phyloP scores from a whole-genome alignment of 768 basidiomycete genomes.

The Xerocomus spinulosus region DNA sequence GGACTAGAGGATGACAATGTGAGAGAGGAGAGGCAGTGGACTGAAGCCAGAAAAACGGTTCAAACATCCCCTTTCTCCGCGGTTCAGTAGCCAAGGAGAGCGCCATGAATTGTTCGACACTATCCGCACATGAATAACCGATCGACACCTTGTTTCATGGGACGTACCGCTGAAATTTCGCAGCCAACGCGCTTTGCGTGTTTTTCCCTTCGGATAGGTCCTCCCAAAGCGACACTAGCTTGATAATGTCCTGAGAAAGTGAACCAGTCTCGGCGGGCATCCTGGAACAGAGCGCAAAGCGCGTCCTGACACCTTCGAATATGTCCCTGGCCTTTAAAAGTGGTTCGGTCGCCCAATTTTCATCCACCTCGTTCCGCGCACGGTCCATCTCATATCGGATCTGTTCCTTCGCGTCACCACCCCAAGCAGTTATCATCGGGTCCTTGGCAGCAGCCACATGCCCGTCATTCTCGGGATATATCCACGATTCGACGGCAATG shows the following conservation, averaged over 20 bases:
- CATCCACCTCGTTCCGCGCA: conserved; percentile 43
- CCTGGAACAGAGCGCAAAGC: conserved; percentile 50
- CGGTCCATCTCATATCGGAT: conserved; percentile 45
- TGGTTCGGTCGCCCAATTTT: conserved; percentile 39
- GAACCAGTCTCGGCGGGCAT: conserved; percentile 35
- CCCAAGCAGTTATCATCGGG: conserved; percentile 63
- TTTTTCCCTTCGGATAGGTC: conserved; percentile 38
- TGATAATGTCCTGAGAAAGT: conserved; percentile 42
- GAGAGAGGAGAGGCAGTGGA: conserved; percentile 33
- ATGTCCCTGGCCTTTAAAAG: conserved; percentile 39
- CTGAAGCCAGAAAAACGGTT: conserved; percentile 71
- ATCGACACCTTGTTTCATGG: not conserved
- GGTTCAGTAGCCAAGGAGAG: conserved; percentile 74
- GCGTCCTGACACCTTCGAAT: conserved; percentile 51
- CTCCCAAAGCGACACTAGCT: conserved; percentile 56
- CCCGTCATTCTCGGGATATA: conserved; percentile 40
- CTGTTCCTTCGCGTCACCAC: conserved; percentile 49
- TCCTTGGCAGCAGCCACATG: conserved; percentile 29
- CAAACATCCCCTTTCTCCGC: conserved; percentile 66
- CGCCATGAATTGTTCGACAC: conserved; percentile 74
- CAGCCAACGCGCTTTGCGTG: conserved; percentile 38
- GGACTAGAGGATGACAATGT: conserved; percentile 48
- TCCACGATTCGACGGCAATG: conserved; percentile 64
- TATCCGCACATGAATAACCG: conserved; percentile 22
- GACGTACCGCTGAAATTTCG: conserved; percentile 62